Percentiles rank a stretch among this genome's conserved stretches.
Evolutionary conservation across 2,329 filamentous ascomycete species (phyloP).

Genomic region (Tricladium varicosporioides): DNA sequence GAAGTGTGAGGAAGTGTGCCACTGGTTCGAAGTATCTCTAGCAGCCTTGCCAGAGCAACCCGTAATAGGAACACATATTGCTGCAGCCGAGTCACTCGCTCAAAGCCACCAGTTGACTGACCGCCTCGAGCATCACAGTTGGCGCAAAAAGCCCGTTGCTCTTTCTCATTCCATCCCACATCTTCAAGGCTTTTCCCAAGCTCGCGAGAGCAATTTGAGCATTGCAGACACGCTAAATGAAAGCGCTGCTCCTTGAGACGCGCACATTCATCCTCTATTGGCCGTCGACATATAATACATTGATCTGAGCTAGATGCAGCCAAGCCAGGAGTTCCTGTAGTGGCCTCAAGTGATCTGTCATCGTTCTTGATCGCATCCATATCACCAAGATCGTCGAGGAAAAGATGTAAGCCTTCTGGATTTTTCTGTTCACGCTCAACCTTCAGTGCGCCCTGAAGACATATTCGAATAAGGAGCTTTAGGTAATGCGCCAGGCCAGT

Average conservation of each 20-base stretch:
- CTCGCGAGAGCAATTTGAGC: constrained; percentile 69
- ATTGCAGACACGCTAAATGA: constrained; percentile 76
- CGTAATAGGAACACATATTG: constrained; percentile 93
- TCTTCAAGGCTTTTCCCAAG: constrained; percentile 67
- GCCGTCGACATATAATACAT: constrained; percentile 75
- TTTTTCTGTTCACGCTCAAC: constrained; percentile 80
- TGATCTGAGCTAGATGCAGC: constrained; percentile 80
- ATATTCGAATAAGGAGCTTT: constrained; percentile 95
- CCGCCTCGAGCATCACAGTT: constrained; percentile 59
- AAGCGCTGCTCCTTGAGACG: constrained; percentile 73
- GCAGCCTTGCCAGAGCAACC: constrained; percentile 83
- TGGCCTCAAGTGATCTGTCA: constrained; percentile 66
- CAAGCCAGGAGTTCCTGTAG: constrained; percentile 61
- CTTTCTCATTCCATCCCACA: constrained; percentile 66
- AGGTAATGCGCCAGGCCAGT: constrained; percentile 96
- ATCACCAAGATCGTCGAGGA: constrained; percentile 79
- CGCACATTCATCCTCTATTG: constrained; percentile 93
- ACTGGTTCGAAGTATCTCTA: constrained; percentile 81
- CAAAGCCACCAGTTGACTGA: constrained; percentile 59
- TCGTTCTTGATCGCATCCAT: constrained; percentile 76
- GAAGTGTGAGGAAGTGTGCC: constrained; percentile 75
- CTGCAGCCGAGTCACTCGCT: constrained; percentile 78
- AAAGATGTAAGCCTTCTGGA: constrained; percentile 73
- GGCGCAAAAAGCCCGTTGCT: constrained; percentile 69
- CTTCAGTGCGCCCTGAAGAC: constrained; percentile 87